These are phyloP conservation scores for Ambrosiella beaveri DNA, from an alignment of 2,329 filamentous ascomycete species.

Conservation along the genomic window DNA sequence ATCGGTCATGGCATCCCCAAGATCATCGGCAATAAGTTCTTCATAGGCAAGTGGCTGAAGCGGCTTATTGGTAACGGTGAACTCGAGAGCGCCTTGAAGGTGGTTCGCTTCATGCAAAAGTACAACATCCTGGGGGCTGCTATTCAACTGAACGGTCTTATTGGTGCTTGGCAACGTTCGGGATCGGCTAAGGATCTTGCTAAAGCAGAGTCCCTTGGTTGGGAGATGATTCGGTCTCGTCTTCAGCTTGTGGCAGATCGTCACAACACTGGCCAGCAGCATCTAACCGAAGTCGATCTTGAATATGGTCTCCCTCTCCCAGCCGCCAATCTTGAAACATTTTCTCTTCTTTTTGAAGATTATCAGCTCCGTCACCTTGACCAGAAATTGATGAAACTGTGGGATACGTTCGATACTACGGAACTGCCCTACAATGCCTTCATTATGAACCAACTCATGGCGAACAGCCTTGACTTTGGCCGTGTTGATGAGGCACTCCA, in stretches of 20 bases:
- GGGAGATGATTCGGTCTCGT: slow-evolving; percentile 58
- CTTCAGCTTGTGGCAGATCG: slow-evolving; percentile 42
- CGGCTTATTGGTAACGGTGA: slow-evolving; percentile 58
- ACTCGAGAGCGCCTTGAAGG: slow-evolving; percentile 51
- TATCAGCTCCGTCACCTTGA: slow-evolving; percentile 48
- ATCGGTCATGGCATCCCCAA: slow-evolving; percentile 28
- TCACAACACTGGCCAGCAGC: slow-evolving; percentile 14
- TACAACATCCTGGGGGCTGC: slow-evolving; percentile 50
- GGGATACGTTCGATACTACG: slow-evolving; percentile 42
- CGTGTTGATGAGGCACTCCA: slow-evolving; percentile 35
- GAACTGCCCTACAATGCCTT: slow-evolving; percentile 52
- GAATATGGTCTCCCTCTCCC: slow-evolving; percentile 22
- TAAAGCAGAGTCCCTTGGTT: slow-evolving; percentile 51
- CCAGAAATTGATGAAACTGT: slow-evolving; percentile 39
- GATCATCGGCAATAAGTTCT: slow-evolving; percentile 52
- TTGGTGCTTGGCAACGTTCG: slow-evolving; percentile 59
- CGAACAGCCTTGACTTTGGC: slow-evolving; percentile 44
- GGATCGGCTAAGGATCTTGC: slow-evolving; percentile 35
- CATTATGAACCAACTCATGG: slow-evolving; percentile 65
- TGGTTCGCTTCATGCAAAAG: slow-evolving; percentile 59
- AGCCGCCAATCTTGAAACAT: slow-evolving; percentile 58
- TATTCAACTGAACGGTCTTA: slow-evolving; percentile 65
- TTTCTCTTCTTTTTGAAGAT: slow-evolving; percentile 55
- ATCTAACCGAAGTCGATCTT: background rate
- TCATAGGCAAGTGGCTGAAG: slow-evolving; percentile 80